phyloP scores from a whole-genome alignment of 805 yeast genomes.

The Blastobotrys attinorum region DNA sequence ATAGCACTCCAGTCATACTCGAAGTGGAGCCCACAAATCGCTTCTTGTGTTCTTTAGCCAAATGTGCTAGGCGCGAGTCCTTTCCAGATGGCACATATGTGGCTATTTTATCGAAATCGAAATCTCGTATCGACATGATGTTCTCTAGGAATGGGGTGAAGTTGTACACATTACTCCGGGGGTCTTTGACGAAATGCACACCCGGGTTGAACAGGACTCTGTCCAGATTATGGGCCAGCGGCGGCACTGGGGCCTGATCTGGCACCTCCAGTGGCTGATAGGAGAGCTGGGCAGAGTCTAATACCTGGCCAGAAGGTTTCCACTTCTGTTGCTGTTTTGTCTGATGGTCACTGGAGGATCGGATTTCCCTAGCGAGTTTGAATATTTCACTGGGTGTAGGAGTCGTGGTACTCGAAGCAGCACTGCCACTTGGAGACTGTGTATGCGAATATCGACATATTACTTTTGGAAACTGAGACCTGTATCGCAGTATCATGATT shows the following conservation, averaged over 20 bases:
- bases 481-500: no score
- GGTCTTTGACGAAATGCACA: constrained; percentile 69
- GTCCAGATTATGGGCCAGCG: constrained; percentile 57
- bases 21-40: constrained; percentile 75
- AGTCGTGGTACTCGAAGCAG: no score
- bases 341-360: no score
- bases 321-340: not conserved
- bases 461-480: no score
- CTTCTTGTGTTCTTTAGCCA: constrained; percentile 35
- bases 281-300: constrained; percentile 6
- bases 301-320: not conserved
- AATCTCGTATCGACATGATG: constrained; percentile 56
- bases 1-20: constrained; percentile 69
- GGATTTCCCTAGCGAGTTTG: no score
- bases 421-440: no score
- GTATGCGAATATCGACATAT: no score
- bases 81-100: constrained; percentile 59
- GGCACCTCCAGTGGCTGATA: constrained; percentile 14
- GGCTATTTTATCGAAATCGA: constrained; percentile 51
- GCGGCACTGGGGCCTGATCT: constrained; percentile 38
- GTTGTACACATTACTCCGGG: constrained; percentile 65
- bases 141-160: constrained; percentile 52
- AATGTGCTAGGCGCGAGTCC: constrained; percentile 44
- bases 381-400: no score
- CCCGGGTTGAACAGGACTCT: constrained; percentile 74